A percentile compares a stretch with the other conserved stretches of the same genome.
Conservation (phyloP, 2,329 filamentous ascomycete genomes). For the Lecanicillium sp. region DNA sequence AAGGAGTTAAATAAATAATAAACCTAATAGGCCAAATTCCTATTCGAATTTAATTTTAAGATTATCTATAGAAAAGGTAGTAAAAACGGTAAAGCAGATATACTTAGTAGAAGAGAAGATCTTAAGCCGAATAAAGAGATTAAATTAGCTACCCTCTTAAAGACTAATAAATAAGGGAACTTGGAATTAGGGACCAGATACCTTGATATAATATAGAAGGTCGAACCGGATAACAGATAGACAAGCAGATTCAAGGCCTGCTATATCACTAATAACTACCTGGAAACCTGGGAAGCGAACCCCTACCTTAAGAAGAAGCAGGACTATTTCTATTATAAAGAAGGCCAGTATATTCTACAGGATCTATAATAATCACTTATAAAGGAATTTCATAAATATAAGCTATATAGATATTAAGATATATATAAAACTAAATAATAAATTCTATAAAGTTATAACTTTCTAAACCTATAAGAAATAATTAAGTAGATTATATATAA, state of each 20-base stretch:
- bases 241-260: too few relatives aligned
- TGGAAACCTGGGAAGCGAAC: neutral
- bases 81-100: neutral
- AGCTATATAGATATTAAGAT: neutral
- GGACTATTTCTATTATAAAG: neutral
- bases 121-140: neutral
- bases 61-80: neutral
- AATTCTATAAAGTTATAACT: too few relatives aligned
- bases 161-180: neutral
- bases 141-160: neutral
- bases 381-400: neutral
- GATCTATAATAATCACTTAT: neutral
- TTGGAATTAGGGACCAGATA: neutral
- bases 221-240: too few relatives aligned
- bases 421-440: too few relatives aligned
- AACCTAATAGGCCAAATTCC: neutral
- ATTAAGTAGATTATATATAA: too few relatives aligned
- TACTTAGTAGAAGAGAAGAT: neutral
- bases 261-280: neutral
- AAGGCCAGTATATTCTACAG: neutral
- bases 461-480: too few relatives aligned
- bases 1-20: conserved; percentile 2
- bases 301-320: neutral
- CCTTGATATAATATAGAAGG: neutral
- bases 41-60: neutral